phyloP scores from a whole-genome alignment of 2,329 filamentous ascomycete genomes.

The Neonectria neomacrospora region DNA sequence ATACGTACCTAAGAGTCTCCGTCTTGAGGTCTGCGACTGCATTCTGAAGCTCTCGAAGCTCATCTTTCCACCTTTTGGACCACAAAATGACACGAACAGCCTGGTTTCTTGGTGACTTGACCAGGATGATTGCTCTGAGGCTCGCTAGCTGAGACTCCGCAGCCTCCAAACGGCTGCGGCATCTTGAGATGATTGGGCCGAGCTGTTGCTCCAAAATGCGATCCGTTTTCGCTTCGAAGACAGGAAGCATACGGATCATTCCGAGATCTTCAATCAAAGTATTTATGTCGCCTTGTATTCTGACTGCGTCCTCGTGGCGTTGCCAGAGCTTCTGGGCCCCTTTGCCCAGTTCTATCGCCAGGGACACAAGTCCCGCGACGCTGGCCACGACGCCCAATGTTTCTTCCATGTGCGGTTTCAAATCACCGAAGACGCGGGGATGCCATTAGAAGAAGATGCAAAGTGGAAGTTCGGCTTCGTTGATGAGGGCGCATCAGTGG shows the following conservation, averaged over 20 bases:
- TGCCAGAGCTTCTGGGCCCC: slow-evolving; percentile 16
- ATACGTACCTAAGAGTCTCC: background rate
- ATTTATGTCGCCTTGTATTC: background rate
- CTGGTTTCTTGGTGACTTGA: fast-evolving
- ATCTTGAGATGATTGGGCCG: slow-evolving; percentile 18
- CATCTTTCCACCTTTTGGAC: slow-evolving; percentile 15
- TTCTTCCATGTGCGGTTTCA: slow-evolving; percentile 16
- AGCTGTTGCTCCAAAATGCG: slow-evolving; percentile 8
- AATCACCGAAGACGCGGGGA: fast-evolving
- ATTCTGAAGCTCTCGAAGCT: slow-evolving; percentile 4
- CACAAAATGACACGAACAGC: background rate
- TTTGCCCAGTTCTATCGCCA: slow-evolving; percentile 21
- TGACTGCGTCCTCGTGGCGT: background rate
- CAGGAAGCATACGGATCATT: background rate
- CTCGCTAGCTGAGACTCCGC: background rate
- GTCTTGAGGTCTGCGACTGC: background rate
- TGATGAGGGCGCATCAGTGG: background rate
- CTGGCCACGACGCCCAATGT: slow-evolving; percentile 15
- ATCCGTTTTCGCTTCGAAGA: background rate
- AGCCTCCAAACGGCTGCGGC: too few relatives aligned
- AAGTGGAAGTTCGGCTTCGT: background rate
- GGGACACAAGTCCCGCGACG: slow-evolving; percentile 23
- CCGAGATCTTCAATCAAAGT: slow-evolving; percentile 6
- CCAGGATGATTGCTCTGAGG: background rate
- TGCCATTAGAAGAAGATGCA: background rate